phyloP scores from a whole-genome alignment of 352 stramenopile genomes.

The Pythium volutum region DNA sequence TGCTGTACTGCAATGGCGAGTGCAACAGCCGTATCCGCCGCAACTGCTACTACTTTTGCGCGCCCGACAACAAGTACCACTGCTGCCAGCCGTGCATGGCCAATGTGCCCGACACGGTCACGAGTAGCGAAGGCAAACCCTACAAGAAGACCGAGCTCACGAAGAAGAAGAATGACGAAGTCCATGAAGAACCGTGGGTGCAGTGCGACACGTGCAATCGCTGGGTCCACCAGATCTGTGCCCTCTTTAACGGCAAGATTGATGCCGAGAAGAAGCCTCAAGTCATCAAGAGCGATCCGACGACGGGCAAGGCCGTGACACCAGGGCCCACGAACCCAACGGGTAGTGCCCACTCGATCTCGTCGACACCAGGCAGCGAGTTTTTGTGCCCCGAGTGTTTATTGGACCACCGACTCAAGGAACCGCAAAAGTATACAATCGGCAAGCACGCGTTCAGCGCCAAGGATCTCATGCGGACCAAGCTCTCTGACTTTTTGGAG shows the following conservation, averaged over 20 bases:
- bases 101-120: conserved; percentile 63
- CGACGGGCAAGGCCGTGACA: conserved; percentile 10
- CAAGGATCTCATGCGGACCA: conserved; percentile 93
- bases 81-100: conserved; percentile 74
- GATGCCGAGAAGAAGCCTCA: conserved; percentile 91
- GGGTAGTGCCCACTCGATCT: conserved; percentile 58
- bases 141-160: conserved; percentile 72
- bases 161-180: conserved; percentile 86
- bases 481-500: conserved; percentile 94
- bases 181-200: conserved; percentile 96
- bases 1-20: conserved; percentile 88
- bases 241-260: conserved; percentile 98
- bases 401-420: conserved; percentile 80
- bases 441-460: conserved; percentile 91
- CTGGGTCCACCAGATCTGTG: conserved; percentile 99
- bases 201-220: conserved; percentile 97
- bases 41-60: conserved; percentile 87
- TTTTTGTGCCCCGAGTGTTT: conserved; percentile 95
- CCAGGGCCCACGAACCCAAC: conserved; percentile 9
- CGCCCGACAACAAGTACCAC: conserved; percentile 85
- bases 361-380: conserved; percentile 70
- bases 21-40: conserved; percentile 86
- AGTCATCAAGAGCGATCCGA: conserved; percentile 51
- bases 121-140: conserved; percentile 65
- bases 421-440: conserved; percentile 81